Base-by-base conservation (phyloP, 768 basidiomycete genomes). In the Trametopsis cervina region DNA sequence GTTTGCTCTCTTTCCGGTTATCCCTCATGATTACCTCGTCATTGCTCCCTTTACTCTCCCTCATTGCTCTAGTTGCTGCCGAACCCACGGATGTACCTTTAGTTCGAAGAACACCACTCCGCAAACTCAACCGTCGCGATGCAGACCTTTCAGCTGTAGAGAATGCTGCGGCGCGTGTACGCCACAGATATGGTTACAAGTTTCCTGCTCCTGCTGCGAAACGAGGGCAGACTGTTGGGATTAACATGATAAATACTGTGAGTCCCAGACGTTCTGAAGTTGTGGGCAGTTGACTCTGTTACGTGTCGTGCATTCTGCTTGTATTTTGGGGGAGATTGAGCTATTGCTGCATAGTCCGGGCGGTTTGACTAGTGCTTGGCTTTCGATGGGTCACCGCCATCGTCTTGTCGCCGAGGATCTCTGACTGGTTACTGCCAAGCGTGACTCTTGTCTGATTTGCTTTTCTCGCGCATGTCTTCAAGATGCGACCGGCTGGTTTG, bases 231-330 rank as follows among this genome's bases (percentile, higher is more conserved):
- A 50, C 49, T 33, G 53, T 50, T 10, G 53, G 49, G 40, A 47
- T 54, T 24, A 41, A 42, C n/a, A 50, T 38, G 17, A 54, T 54
- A 41, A 54, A 54, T 35, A 36, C 52, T 29, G 53, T 54, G 49
- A 46, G 53, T 50, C 35, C n/a, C 23, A 12, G 24, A 22, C 26
- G 3, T 42, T 42, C 23, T 20, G 18, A 13, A 18, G 12, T 7
- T 36, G n/a, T n/a, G n/a, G n/a, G n/a, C n/a, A n/a, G n/a, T n/a
- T n/a, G n/a, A n/a, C n/a, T n/a, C n/a, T n/a, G n/a, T n/a, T n/a
- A n/a, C n/a, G n/a, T n/a, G n/a, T n/a, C n/a, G n/a, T n/a, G n/a
- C n/a, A n/a, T n/a, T n/a, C n/a, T n/a, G n/a, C n/a, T n/a, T n/a
- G n/a, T n/a, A n/a, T n/a, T n/a, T n/a, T n/a, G n/a, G n/a, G n/a